Percentiles rank a stretch among this genome's conserved stretches.
phyloP scores from a whole-genome alignment of 1,284 basidiomycete genomes.

The Ceratobasidium sp. region DNA sequence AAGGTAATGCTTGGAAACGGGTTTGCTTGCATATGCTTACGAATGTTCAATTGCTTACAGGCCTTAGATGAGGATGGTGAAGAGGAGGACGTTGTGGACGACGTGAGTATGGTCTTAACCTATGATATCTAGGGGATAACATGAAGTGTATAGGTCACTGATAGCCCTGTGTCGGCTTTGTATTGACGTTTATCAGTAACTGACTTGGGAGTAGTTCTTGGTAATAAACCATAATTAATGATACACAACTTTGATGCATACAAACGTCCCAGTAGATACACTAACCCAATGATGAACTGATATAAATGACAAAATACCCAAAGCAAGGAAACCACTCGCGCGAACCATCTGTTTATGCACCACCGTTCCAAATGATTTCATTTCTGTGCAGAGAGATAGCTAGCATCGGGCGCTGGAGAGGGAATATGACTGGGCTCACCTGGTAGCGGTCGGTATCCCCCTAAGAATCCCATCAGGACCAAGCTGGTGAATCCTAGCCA shows the following conservation, averaged over 20 bases:
- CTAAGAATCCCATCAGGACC: slow-evolving; percentile 31
- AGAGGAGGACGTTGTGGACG: slow-evolving; percentile 7
- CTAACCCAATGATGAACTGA: too few species aligned
- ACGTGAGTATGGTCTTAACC: not conserved
- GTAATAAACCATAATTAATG: too few species aligned
- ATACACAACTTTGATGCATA: too few species aligned
- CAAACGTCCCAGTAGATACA: too few species aligned
- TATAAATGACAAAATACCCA: not conserved
- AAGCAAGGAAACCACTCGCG: not conserved
- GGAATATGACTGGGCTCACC: not conserved
- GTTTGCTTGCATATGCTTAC: not conserved
- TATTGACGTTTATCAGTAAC: too few species aligned
- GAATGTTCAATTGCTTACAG: not conserved
- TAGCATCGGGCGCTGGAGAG: too few species aligned
- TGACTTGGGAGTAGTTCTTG: too few species aligned
- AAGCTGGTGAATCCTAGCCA: too few species aligned
- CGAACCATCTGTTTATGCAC: not conserved
- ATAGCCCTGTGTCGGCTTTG: not conserved
- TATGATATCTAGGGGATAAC: not conserved
- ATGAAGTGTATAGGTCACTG: not conserved
- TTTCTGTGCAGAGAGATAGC: slow-evolving; percentile 3
- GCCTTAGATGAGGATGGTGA: slow-evolving; percentile 38
- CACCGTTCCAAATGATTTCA: slow-evolving; percentile 37
- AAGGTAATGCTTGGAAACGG: not conserved
- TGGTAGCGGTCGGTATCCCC: slow-evolving; percentile 29